Evolutionary conservation across 2,329 filamentous ascomycete species (phyloP).

Genomic region (Rhynchosporium agropyri): DNA sequence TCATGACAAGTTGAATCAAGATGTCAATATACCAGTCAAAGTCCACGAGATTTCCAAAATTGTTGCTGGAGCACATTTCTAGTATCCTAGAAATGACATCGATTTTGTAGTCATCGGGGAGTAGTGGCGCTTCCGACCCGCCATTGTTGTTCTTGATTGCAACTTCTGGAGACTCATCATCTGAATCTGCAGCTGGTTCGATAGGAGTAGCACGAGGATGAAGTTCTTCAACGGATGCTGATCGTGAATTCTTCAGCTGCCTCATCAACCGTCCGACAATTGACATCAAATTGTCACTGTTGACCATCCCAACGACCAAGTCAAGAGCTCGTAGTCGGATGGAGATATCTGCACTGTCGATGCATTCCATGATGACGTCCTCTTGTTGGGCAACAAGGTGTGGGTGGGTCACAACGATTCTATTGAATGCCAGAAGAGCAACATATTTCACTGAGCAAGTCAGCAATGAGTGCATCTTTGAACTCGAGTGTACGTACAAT

Average conservation of each 20-base stretch:
- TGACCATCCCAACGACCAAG: slow-evolving; percentile 92
- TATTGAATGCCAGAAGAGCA: slow-evolving; percentile 90
- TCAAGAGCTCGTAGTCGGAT: slow-evolving; percentile 93
- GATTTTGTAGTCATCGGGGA: slow-evolving; percentile 84
- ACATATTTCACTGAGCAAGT: slow-evolving; percentile 83
- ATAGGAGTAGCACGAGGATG: slow-evolving; percentile 50
- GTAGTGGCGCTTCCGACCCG: slow-evolving; percentile 57
- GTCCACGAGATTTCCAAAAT: slow-evolving; percentile 82
- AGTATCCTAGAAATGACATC: slow-evolving; percentile 83
- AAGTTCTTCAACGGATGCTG: slow-evolving; percentile 49
- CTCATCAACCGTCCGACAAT: slow-evolving; percentile 87
- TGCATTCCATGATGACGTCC: slow-evolving; percentile 94
- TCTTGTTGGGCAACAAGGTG: slow-evolving; percentile 88
- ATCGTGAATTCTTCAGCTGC: slow-evolving; percentile 73
- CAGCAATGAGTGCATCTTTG: slow-evolving; percentile 17
- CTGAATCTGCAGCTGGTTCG: slow-evolving; percentile 49
- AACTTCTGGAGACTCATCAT: slow-evolving; percentile 59
- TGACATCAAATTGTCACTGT: slow-evolving; percentile 76
- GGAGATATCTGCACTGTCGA: slow-evolving; percentile 93
- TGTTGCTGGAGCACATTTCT: slow-evolving; percentile 86
- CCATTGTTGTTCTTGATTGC: slow-evolving; percentile 52
- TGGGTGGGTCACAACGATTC: slow-evolving; percentile 87
- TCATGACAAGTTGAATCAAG: slow-evolving; percentile 79
- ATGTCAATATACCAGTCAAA: slow-evolving; percentile 98
- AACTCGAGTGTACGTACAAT: slow-evolving; percentile 62